These are phyloP conservation scores for Cordyceps militaris DNA, from an alignment of 2,329 filamentous ascomycete species.

Conservation along the genomic window DNA sequence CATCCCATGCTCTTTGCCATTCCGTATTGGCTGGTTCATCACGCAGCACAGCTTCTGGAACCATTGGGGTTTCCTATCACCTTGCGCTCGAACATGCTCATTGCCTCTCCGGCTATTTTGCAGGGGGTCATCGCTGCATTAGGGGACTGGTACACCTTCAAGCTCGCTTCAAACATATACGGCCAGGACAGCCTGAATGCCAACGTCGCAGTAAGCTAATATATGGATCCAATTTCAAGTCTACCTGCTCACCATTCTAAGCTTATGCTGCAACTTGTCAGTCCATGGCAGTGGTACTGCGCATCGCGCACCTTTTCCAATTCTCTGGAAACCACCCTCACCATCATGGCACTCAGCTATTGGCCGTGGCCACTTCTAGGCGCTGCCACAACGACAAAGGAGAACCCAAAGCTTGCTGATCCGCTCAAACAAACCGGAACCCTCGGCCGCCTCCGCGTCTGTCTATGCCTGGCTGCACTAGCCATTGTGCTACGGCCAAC, in stretches of 20 bases:
- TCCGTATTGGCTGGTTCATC: conserved; percentile 59
- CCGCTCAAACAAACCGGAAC: conserved; percentile 20
- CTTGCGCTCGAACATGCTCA: conserved; percentile 57
- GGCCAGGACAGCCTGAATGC: conserved; percentile 56
- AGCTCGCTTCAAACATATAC: conserved; percentile 66
- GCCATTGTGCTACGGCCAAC: conserved; percentile 86
- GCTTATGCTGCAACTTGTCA: conserved; percentile 32
- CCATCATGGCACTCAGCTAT: conserved; percentile 66
- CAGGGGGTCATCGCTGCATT: conserved; percentile 73
- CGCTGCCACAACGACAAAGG: conserved; percentile 32
- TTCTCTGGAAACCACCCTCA: conserved; percentile 84
- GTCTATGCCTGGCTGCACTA: conserved; percentile 67
- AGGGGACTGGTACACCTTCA: conserved; percentile 84
- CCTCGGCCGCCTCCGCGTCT: conserved; percentile 38
- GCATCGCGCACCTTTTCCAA: conserved; percentile 92
- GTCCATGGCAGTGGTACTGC: conserved; percentile 90
- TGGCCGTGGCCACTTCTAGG: conserved; percentile 78
- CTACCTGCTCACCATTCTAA: conserved; percentile 13
- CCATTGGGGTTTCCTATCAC: conserved; percentile 36
- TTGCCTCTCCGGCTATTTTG: conserved; percentile 64
- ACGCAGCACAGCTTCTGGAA: conserved; percentile 46
- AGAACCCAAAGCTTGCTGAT: conserved; percentile 28
- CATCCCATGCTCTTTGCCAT: conserved; percentile 82
- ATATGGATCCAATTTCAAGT: background rate
- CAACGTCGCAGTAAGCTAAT: conserved; percentile 58